Conservation (phyloP, 2,329 filamentous ascomycete genomes). For the Claviceps purpurea region DNA sequence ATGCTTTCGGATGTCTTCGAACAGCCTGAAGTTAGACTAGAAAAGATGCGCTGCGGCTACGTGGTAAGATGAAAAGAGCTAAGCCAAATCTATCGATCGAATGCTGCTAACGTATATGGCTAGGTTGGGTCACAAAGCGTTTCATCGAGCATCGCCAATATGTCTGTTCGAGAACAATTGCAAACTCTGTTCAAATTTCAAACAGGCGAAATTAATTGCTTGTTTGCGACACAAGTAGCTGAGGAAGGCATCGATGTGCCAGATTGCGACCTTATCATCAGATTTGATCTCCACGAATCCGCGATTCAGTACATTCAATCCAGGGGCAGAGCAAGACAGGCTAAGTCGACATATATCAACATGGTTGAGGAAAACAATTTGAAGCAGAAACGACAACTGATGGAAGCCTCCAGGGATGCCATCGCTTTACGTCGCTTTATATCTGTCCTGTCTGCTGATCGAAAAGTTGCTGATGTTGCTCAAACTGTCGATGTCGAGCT, state of each 20-base stretch:
- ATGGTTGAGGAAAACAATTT: slow-evolving; percentile 66
- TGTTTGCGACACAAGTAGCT: slow-evolving; percentile 53
- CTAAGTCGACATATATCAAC: slow-evolving; percentile 66
- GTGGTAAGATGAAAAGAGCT: slow-evolving; percentile 34
- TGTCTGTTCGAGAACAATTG: slow-evolving; percentile 63
- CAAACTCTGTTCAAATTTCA: slow-evolving; percentile 54
- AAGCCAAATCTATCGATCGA: background rate
- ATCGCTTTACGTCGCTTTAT: slow-evolving; percentile 63
- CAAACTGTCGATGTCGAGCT: slow-evolving; percentile 9
- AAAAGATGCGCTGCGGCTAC: slow-evolving; percentile 44
- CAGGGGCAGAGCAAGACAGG: slow-evolving; percentile 68
- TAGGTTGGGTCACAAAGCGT: slow-evolving; percentile 17
- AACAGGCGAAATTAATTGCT: slow-evolving; percentile 44
- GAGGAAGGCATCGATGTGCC: slow-evolving; percentile 58
- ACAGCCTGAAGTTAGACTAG: slow-evolving; percentile 38
- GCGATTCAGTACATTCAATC: slow-evolving; percentile 95
- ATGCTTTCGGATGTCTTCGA: slow-evolving; percentile 57
- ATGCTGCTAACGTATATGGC: background rate
- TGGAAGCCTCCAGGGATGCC: slow-evolving; percentile 48
- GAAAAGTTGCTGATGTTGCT: slow-evolving; percentile 29
- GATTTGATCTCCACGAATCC: slow-evolving; percentile 80
- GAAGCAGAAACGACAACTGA: slow-evolving; percentile 41
- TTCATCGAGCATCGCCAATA: slow-evolving; percentile 40
- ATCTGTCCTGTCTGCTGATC: slow-evolving; percentile 56
- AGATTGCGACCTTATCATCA: slow-evolving; percentile 51